phyloP scores from a whole-genome alignment of 2,329 filamentous ascomycete genomes.

The Elsinoe perseae region DNA sequence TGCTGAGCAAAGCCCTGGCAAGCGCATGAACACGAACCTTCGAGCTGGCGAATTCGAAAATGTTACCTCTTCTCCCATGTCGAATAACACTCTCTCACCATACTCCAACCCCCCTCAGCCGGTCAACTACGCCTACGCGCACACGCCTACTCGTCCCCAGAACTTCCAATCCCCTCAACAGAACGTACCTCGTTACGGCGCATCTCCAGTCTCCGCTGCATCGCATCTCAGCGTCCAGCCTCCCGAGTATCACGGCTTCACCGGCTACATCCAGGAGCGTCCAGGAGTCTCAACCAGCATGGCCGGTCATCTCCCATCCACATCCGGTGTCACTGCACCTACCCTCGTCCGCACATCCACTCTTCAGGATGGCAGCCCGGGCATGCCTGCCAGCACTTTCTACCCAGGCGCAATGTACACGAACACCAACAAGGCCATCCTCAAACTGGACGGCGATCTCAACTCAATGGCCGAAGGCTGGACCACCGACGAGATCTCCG shows the following conservation, averaged over 20 bases:
- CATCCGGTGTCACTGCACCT: conserved; percentile 43
- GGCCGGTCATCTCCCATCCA: conserved; percentile 39
- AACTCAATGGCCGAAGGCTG: conserved; percentile 76
- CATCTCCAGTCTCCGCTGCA: conserved; percentile 9
- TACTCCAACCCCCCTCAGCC: conserved; percentile 18
- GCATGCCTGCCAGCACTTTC: conserved; percentile 47
- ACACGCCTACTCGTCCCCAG: conserved; percentile 34
- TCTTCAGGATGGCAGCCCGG: conserved; percentile 48
- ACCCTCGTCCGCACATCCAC: conserved; percentile 61
- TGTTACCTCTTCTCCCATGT: conserved; percentile 18
- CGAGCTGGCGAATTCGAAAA: conserved; percentile 24
- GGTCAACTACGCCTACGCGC: conserved; percentile 24
- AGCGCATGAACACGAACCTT: conserved; percentile 29
- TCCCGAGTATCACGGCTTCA: conserved; percentile 32
- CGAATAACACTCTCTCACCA: conserved; percentile 16
- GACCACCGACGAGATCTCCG: conserved; percentile 71
- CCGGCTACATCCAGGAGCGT: conserved; percentile 37
- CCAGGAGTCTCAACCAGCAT: conserved; percentile 32
- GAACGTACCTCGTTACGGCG: conserved; percentile 16
- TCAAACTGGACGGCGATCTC: conserved; percentile 81
- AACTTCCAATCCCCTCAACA: conserved; percentile 22
- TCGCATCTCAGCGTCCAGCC: conserved; percentile 16
- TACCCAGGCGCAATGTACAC: conserved; percentile 77
- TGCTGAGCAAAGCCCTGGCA: conserved; percentile 34
- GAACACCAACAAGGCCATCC: conserved; percentile 60